Evolutionary conservation across 2,329 filamentous ascomycete species (phyloP).

Genomic region (Neocucurbitaria cava): DNA sequence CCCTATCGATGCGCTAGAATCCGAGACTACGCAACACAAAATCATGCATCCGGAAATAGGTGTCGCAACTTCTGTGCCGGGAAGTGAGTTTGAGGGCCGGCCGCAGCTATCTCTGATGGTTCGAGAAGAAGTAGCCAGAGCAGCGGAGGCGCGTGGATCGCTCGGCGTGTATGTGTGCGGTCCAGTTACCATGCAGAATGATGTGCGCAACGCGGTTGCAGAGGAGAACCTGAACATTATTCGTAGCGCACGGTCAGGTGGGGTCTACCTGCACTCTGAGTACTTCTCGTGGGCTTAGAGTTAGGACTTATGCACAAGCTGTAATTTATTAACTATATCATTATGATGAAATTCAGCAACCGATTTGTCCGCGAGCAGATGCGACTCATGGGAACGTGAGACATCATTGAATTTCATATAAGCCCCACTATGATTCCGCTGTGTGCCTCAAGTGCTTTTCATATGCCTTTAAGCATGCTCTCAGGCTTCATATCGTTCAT

Average conservation of each 20-base stretch:
- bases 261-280: slow-evolving; percentile 58
- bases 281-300: slow-evolving; percentile 46
- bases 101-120: slow-evolving; percentile 44
- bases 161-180: slow-evolving; percentile 54
- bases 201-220: slow-evolving; percentile 57
- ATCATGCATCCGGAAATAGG: not conserved
- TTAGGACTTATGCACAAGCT: no score
- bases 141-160: slow-evolving; percentile 19
- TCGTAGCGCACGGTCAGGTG: slow-evolving; percentile 34
- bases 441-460: no score
- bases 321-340: no score
- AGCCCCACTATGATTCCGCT: no score
- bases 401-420: no score
- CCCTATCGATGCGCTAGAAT: no score
- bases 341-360: no score
- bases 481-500: no score
- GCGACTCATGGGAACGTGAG: no score
- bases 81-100: slow-evolving; percentile 34
- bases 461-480: no score
- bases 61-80: slow-evolving; percentile 9
- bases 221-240: slow-evolving; percentile 50
- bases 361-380: no score
- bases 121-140: slow-evolving; percentile 24
- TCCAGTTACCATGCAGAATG: slow-evolving; percentile 55
- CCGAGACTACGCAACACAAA: slow-evolving; percentile 16